A percentile compares a stretch with the other conserved stretches of the same genome.
Conservation (phyloP, 129 eudicot species). For the Smallanthus sonchifolius region DNA sequence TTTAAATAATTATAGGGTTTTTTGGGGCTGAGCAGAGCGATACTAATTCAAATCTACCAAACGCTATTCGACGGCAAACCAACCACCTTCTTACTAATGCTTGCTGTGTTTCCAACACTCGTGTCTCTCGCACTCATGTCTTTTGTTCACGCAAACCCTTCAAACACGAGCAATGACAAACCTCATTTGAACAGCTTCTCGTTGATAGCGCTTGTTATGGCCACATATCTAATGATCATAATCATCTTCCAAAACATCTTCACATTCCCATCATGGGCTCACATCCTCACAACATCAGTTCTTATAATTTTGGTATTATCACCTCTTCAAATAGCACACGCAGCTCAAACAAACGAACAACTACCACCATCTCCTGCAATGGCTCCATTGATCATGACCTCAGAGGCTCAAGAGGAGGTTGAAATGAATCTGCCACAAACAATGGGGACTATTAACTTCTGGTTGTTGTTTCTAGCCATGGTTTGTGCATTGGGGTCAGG, state of each 20-base stretch:
- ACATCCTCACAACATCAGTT: slow-evolving; percentile 23
- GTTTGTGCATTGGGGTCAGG: slow-evolving; percentile 91
- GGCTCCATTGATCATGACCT: slow-evolving; percentile 33
- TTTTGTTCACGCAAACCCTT: slow-evolving; percentile 45
- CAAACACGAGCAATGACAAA: slow-evolving; percentile 35
- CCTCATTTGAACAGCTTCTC: slow-evolving; percentile 58
- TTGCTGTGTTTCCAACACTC: slow-evolving; percentile 61
- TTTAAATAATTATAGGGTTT: slow-evolving; percentile 60
- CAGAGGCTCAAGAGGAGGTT: slow-evolving; percentile 10
- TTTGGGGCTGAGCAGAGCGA: slow-evolving; percentile 89
- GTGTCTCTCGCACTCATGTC: slow-evolving; percentile 58
- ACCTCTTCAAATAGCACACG: slow-evolving; percentile 50
- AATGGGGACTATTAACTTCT: slow-evolving; percentile 53
- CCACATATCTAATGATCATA: slow-evolving; percentile 59
- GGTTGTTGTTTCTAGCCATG: slow-evolving; percentile 76
- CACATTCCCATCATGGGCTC: slow-evolving; percentile 49
- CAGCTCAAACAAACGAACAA: slow-evolving; percentile 38
- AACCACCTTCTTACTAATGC: slow-evolving; percentile 56
- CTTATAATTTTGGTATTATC: slow-evolving; percentile 51
- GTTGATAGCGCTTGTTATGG: slow-evolving; percentile 38
- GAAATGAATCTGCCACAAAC: slow-evolving; percentile 62
- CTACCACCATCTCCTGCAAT: background rate
- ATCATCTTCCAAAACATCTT: slow-evolving; percentile 53
- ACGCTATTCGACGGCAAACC: slow-evolving; percentile 52
- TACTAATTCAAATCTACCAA: slow-evolving; percentile 65